These are phyloP conservation scores for Musa troglodytarum DNA, from an alignment of 176 grass and related monocot genomes.

Conservation along the genomic window DNA sequence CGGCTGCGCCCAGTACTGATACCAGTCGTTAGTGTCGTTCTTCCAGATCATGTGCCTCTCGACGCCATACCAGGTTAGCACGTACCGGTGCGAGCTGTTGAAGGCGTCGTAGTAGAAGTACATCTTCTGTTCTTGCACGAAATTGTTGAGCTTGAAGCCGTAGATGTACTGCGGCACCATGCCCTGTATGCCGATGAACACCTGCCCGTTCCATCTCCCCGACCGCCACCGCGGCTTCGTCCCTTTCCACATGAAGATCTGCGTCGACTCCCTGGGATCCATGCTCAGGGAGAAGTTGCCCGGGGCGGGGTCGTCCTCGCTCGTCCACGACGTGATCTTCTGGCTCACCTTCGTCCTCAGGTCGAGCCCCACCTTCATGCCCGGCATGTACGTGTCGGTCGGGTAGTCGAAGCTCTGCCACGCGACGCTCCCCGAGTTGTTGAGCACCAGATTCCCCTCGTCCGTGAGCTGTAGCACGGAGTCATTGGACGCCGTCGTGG, in stretches of 20 bases:
- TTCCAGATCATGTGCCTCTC: slow-evolving; percentile 11
- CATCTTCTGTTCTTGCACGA: slow-evolving; percentile 3
- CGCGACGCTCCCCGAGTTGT: background rate
- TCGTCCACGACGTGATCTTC: slow-evolving; percentile 23
- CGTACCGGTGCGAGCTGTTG: background rate
- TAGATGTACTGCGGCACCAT: slow-evolving; percentile 11
- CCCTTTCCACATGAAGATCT: slow-evolving; percentile 21
- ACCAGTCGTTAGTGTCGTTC: slow-evolving; percentile 1
- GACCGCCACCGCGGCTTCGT: background rate
- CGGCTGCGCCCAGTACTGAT: background rate
- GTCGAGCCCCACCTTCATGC: slow-evolving; percentile 6
- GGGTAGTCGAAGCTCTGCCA: slow-evolving; percentile 18
- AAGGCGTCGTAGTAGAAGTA: slow-evolving; percentile 6
- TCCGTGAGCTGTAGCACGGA: background rate
- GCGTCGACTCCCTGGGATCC: slow-evolving; percentile 9
- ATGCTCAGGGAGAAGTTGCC: slow-evolving; percentile 26
- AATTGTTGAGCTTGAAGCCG: slow-evolving; percentile 16
- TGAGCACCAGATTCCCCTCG: background rate
- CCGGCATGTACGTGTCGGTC: slow-evolving; percentile 13
- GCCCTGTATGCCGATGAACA: slow-evolving; percentile 3
- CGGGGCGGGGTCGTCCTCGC: slow-evolving; percentile 11
- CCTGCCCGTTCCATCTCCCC: slow-evolving; percentile 10
- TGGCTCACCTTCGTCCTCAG: background rate
- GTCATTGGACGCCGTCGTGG: background rate
- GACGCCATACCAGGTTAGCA: background rate